A percentile compares a stretch with the other conserved stretches of the same genome.
Evolutionary conservation across 164 flowering plant genomes (phyloP).

Genomic region (Euptelea pleiosperma): DNA sequence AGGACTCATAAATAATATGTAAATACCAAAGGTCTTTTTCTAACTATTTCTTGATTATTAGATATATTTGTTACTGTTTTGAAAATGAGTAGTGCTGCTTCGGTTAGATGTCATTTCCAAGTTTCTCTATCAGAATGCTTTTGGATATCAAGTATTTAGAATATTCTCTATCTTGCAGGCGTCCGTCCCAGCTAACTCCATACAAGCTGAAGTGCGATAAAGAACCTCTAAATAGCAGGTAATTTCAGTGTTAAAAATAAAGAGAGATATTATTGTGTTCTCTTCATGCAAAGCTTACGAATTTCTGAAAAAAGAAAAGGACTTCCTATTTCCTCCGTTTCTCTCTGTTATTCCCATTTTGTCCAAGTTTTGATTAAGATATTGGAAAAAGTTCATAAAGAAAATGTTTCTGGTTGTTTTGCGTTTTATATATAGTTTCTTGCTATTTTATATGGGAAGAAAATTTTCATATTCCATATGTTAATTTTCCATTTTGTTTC

Average conservation of each 20-base stretch:
- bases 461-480: not conserved
- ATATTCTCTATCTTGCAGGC: constrained; percentile 46
- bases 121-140: not conserved
- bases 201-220: constrained; percentile 92
- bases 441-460: not conserved
- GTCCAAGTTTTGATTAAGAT: too few relatives aligned
- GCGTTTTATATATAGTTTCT: not conserved
- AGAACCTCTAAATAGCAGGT: constrained; percentile 79
- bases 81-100: too few relatives aligned
- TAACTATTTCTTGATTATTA: too few relatives aligned
- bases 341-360: too few relatives aligned
- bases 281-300: too few relatives aligned
- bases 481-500: not conserved
- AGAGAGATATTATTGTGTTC: not conserved
- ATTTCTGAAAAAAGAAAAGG: too few relatives aligned
- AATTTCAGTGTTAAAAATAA: constrained; percentile 17
- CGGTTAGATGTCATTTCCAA: not conserved
- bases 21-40: too few relatives aligned
- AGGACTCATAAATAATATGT: too few relatives aligned
- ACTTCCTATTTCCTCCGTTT: too few relatives aligned
- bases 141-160: not conserved
- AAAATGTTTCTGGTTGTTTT: not conserved
- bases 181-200: constrained; percentile 46
- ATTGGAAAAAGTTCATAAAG: too few relatives aligned
- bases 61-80: not conserved